Base-by-base conservation (phyloP, 2,329 filamentous ascomycete species). In the Monosporascus sp. region DNA sequence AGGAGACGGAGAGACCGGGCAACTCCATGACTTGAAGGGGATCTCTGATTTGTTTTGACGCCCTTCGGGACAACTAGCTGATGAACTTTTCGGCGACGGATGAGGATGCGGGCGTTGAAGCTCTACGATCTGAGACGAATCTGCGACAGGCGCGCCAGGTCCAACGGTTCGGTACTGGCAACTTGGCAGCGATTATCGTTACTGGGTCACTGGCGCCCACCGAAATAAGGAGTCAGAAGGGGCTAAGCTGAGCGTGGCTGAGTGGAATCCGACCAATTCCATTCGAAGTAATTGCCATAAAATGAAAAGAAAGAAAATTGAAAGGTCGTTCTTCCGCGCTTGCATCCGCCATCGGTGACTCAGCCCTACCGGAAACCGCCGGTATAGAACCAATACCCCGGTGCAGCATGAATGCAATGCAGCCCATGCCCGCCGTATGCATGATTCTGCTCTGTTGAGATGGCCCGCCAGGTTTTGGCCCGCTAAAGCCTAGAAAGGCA, bases 21-120 rank as follows among this genome's bases (percentile, higher is more conserved):
- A 62, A 61, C 48, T 54, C 51, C 14, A 62, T 62, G 60, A 59
- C 54, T 24, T 62, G 25, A 53, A 41, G 27, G 15, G 22, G 14
- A 37, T 31, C 27, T 11, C 8, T 31, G 8, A 11, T 31, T 4
- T 31, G 9, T 11, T 31, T 11, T 11, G 27, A 11, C 27, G 27
- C 8, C 27, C 27, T 11, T 31, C 1, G 9, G 27, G 27, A 31
- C 27, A 31, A 31, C 27, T 31, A 31, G 27, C 27, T 31, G 27
- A 31, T 31, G 27, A 31, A 11, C 27, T 11, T 6, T 31, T 31
- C 9, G 9, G 27, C 27, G 27, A 31, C 27, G 27, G 9, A 31
- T 31, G 9, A 11, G 27, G 27, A 11, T 11, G 9, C 27, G 27
- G 27, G 27, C 27, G 27, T 31, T 11, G 9, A 31, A 9, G 27